phyloP scores from a whole-genome alignment of 1,139 yeast species.

The Arxiozyma slooffiae region DNA sequence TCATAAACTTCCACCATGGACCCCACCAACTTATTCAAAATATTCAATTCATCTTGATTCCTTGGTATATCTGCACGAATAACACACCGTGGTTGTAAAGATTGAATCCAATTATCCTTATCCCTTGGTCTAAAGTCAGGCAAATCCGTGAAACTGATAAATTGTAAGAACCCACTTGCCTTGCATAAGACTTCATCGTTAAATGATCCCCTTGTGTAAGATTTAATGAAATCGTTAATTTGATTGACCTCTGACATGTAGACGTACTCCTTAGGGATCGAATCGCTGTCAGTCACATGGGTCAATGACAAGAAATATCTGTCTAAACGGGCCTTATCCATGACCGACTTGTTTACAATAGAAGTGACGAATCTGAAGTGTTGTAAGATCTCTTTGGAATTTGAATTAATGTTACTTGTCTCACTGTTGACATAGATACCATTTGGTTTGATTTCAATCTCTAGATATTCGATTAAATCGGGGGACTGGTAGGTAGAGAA shows the following conservation, averaged over 20 bases:
- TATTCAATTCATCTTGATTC: conserved; percentile 15
- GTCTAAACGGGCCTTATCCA: conserved; percentile 66
- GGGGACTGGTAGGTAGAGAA: conserved; percentile 35
- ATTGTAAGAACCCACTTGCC: conserved; percentile 49
- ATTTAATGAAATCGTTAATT: conserved; percentile 55
- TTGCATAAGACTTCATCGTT: conserved; percentile 39
- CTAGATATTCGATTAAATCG: conserved; percentile 53
- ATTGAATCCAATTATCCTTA: conserved; percentile 35
- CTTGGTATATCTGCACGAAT: conserved; percentile 24
- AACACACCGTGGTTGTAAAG: conserved; percentile 42
- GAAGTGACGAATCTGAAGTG: conserved; percentile 61
- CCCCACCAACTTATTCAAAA: conserved; percentile 28
- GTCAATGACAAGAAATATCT: conserved; percentile 81
- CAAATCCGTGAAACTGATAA: conserved; percentile 75
- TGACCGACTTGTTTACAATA: conserved; percentile 71
- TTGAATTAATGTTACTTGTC: conserved; percentile 29
- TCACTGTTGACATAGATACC: conserved; percentile 40
- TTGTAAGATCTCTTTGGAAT: conserved; percentile 17
- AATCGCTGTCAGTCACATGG: conserved; percentile 57
- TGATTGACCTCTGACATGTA: conserved; percentile 87
- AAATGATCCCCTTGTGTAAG: conserved; percentile 39
- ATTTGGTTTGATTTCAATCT: conserved; percentile 53
- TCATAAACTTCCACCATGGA: conserved; percentile 32
- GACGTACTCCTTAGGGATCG: conserved; percentile 65
- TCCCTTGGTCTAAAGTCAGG: conserved; percentile 56